A percentile compares a stretch with the other conserved stretches of the same genome.
These are phyloP conservation scores for Vickermania spadyakhi DNA, from an alignment of 208 protist species.

Conservation along the genomic window DNA sequence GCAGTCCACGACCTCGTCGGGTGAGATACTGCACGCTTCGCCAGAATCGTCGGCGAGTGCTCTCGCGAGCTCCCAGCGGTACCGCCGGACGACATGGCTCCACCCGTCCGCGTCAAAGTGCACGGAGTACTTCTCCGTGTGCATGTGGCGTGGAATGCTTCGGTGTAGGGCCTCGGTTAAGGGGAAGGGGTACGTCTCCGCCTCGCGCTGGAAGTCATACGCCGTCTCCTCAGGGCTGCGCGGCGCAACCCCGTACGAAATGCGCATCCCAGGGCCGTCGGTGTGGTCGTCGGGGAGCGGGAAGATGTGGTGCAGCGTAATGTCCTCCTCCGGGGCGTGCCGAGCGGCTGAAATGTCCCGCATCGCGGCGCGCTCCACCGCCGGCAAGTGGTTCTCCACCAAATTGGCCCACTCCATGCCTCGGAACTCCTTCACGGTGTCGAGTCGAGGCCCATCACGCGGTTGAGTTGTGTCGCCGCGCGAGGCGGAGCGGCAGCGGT, in stretches of 20 bases:
- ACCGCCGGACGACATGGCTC: background rate
- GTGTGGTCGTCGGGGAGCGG: background rate
- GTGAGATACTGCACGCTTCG: background rate
- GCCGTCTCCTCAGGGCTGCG: background rate
- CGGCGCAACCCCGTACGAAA: background rate
- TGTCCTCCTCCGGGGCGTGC: background rate
- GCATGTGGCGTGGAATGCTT: background rate
- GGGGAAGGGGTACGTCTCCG: conserved; percentile 10
- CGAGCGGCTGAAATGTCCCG: background rate
- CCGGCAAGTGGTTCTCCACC: background rate
- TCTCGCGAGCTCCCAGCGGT: background rate
- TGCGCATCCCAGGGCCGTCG: background rate
- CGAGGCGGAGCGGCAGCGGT: conserved; percentile 20
- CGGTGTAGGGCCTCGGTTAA: conserved; percentile 2
- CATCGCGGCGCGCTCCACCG: background rate
- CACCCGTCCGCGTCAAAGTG: background rate
- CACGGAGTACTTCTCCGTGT: background rate
- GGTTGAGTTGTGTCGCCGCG: background rate
- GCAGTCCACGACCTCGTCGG: background rate
- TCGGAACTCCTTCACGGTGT: background rate
- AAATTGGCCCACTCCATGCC: background rate
- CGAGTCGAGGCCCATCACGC: background rate
- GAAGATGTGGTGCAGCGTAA: background rate
- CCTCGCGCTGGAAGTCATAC: conserved; percentile 1
- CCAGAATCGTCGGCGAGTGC: conserved; percentile 1